Evolutionary conservation across 495 filamentous ascomycete genomes (phyloP), one percentile per base, ranked within the genome.

Genomic region (Letharia lupina): DNA sequence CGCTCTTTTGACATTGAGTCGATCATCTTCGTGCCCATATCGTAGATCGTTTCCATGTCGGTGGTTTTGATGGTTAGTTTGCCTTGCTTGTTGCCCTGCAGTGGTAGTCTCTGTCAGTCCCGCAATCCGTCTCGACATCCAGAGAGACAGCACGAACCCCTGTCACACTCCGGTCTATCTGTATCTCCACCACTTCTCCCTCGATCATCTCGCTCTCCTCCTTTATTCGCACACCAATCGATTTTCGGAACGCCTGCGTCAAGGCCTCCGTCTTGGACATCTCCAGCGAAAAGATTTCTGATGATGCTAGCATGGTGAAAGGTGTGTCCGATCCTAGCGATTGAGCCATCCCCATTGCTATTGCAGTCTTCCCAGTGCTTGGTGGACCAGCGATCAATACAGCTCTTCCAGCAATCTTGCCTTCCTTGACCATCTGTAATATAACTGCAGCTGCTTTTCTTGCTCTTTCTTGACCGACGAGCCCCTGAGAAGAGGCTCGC

Each of bases 11-110:
- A 96, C 89, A 99, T 96, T 50, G 91, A 89, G 71, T 99, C 95
- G 69, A 99, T 97, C 95, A 98, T 97, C 78, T 98, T 97, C 63
- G 88, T 92, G 50, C 94, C 94, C 91, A 98, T 94, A 70, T 98
- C 94, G 81, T 97, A 98, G 70, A 98, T 91, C 28, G 94, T 96
- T 77, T 99, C 94, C 94, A 99, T 99, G 73, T 99, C 95, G 70
- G 93, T 96, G 28, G 94, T 99, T 77, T 98, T 99, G 77, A 99
- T 96, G 12, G 94, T 99, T 69, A 99, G 89, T 77, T 98, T 99
- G 70, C 94, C 94, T 83, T 96, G 93, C 81, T 96, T 97, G 75
- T 91, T 92, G 68, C 83, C 84, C 86, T 89, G 61, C 39, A 67
- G 64, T 57, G 31, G 54, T 37, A 6, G 9, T 37, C 18, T 60